Conservation (phyloP, 768 basidiomycete species). For the Boletus sp. region DNA sequence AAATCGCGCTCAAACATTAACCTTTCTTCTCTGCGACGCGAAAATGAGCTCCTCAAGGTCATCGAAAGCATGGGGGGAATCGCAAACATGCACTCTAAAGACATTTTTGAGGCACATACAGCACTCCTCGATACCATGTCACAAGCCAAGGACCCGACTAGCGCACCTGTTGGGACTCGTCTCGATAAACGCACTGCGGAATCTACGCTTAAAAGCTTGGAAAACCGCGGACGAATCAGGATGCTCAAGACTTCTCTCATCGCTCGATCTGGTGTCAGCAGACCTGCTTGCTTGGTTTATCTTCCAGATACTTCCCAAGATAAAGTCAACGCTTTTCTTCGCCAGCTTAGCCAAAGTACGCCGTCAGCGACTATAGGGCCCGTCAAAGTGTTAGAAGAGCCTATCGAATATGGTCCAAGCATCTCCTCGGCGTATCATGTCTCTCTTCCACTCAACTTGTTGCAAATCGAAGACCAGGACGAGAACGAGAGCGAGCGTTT, state of each 20-base stretch:
- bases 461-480: slow-evolving; percentile 45
- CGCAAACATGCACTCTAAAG: slow-evolving; percentile 59
- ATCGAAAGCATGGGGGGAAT: slow-evolving; percentile 68
- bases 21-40: slow-evolving; percentile 73
- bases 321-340: slow-evolving; percentile 56
- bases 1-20: slow-evolving; percentile 47
- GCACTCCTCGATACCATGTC: slow-evolving; percentile 56
- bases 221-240: slow-evolving; percentile 65
- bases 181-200: slow-evolving; percentile 73
- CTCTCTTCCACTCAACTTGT: slow-evolving; percentile 40
- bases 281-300: slow-evolving; percentile 61
- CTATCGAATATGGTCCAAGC: slow-evolving; percentile 52
- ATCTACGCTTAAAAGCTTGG: slow-evolving; percentile 56
- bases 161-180: slow-evolving; percentile 62
- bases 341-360: slow-evolving; percentile 42
- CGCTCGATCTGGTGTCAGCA: slow-evolving; percentile 54
- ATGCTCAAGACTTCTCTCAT: slow-evolving; percentile 63
- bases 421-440: slow-evolving; percentile 28
- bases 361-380: slow-evolving; percentile 29
- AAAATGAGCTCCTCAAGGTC: slow-evolving; percentile 72
- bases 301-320: slow-evolving; percentile 55
- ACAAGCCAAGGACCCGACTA: slow-evolving; percentile 63
- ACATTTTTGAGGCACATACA: slow-evolving; percentile 65
- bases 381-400: slow-evolving; percentile 51
- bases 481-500: slow-evolving; percentile 42